phyloP scores from a whole-genome alignment of 179 eudicot genomes.

The Sideroxylon spinosum region DNA sequence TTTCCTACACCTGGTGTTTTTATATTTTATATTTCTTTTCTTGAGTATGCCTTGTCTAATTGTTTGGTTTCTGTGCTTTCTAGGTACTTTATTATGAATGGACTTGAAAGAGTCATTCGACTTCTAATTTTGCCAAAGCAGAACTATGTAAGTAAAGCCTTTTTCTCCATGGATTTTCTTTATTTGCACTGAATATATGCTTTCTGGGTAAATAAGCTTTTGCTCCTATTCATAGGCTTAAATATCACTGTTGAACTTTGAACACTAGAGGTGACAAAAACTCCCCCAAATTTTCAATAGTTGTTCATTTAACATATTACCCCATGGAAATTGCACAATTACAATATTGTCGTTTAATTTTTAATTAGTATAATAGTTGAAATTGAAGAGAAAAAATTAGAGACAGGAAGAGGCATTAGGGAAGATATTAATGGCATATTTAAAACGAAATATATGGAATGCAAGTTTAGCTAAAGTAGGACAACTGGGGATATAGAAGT shows the following conservation, averaged over 20 bases:
- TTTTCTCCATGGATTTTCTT: background rate
- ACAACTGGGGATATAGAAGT: no score
- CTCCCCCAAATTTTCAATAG: background rate
- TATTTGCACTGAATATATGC: constrained; percentile 13
- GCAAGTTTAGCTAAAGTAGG: no score
- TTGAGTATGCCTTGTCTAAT: background rate
- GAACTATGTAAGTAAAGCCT: constrained; percentile 65
- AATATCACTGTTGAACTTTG: background rate
- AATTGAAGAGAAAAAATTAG: no score
- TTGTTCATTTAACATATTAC: background rate
- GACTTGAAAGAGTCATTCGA: constrained; percentile 85
- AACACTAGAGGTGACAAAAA: background rate
- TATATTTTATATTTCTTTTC: background rate
- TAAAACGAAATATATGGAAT: no score
- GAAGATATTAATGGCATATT: no score
- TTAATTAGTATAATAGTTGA: background rate
- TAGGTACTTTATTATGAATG: constrained; percentile 77
- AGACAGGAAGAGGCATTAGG: no score
- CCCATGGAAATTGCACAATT: background rate
- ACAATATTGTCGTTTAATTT: background rate
- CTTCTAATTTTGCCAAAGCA: constrained; percentile 75
- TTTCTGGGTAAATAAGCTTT: background rate
- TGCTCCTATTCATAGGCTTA: background rate
- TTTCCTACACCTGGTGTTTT: background rate
- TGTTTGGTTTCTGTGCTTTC: constrained; percentile 10